Percentiles rank a stretch among this genome's conserved stretches.
These are phyloP conservation scores for Podospora comata DNA, from an alignment of 495 filamentous ascomycete genomes.

Conservation along the genomic window DNA sequence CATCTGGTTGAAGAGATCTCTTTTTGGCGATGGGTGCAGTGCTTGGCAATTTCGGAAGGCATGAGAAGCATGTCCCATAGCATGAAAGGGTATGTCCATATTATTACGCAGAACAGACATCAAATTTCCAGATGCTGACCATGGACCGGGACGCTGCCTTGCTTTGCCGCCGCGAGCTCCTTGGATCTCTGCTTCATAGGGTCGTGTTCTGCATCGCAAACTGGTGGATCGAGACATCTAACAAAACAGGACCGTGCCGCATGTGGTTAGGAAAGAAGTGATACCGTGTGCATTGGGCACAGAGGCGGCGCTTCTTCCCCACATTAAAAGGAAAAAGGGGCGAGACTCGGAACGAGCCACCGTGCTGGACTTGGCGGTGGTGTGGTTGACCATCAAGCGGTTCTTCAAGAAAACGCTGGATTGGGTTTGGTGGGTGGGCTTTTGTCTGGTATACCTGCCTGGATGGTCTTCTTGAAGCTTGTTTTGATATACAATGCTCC, in stretches of 20 bases:
- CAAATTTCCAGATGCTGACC: conserved; percentile 2
- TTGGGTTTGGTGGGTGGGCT: neutral
- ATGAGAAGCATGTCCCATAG: neutral
- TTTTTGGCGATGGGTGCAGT: neutral
- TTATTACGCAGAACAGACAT: conserved; percentile 5
- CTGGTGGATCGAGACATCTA: neutral
- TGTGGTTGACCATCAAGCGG: neutral
- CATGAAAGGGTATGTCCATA: neutral
- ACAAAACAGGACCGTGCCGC: conserved; percentile 5
- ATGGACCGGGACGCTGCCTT: conserved; percentile 8
- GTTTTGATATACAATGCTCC: neutral
- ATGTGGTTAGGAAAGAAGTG: neutral
- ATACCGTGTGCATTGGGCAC: neutral
- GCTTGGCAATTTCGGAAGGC: neutral
- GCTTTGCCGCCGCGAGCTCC: conserved; percentile 9
- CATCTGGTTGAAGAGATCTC: no score
- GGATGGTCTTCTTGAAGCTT: neutral
- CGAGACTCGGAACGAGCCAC: neutral
- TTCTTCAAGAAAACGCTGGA: neutral
- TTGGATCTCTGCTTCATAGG: conserved; percentile 9
- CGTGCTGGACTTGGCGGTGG: neutral
- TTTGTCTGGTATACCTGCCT: neutral
- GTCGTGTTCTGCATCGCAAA: conserved; percentile 1
- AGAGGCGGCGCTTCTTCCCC: neutral
- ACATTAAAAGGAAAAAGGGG: neutral